Base-by-base conservation (phyloP, 164 flowering plant species). In the Saururus chinensis region DNA sequence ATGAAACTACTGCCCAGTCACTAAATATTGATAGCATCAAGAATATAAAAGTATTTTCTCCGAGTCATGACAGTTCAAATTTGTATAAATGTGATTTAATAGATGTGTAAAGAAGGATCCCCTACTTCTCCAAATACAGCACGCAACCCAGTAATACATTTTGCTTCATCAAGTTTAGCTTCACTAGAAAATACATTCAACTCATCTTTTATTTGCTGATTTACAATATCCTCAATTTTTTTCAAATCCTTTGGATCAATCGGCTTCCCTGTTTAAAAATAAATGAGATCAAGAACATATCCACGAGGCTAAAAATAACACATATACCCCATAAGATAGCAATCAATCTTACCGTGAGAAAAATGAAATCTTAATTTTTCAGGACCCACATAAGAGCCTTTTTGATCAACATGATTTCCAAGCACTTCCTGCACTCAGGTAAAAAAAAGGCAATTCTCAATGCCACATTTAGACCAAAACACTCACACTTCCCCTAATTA, bases 111-210 rank as follows among this genome's bases (percentile, higher is more conserved):
- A 12, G 17, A 56, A 49, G 17, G 35, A 56, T 30, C 72, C 54
- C 82, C 75, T 80, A 93, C 99, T 81, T 95, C 99, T 57, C 99
- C 99, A 87, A 95, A 95, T 57, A 95, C 99, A 60, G 97, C 99
- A 51, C 99, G 80, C 59, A 95, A 76, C 37, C 99, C 99, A 71
- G 78, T 81, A 26, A 95, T 81, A 17, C 79, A 78, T 74, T 83
- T 87, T 55, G 99, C 99, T 74, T 91, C 93, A 64, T 76, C 75
- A 64, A 91, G 92, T 40, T 74, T 70, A 63, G 76, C 83, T 75
- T 89, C 97, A 68, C 76, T 83, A 8, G 89, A 73, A 73, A 59
- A 85, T 41, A 95, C 97, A 70, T 81, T 87, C 45, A 95, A 57
- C 70, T 89, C 87, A 70, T 77, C 92, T 67, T 82, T 68, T 40